Evolutionary conservation across 352 stramenopile species (phyloP), one percentile per base, ranked within the genome.

Genomic region (Globisporangium echinulatum): DNA sequence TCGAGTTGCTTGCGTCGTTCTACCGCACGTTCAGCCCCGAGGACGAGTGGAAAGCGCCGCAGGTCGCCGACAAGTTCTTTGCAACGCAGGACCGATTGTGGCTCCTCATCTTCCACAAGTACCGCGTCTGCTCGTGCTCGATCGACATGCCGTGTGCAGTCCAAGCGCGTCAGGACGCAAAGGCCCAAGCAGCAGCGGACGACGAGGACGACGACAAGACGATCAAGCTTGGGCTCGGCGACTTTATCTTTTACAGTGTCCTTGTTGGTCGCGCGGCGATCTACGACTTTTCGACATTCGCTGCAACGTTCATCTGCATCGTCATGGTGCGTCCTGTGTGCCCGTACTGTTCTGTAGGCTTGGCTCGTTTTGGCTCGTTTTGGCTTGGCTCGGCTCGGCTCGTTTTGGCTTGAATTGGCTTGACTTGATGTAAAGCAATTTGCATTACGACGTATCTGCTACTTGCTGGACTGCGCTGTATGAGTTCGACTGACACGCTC

Each of bases 161-260:
- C 11, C 82, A 94, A 52, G 70, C 68, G 44, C 76, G 79, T 42
- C 77, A 82, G 37, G 76, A 90, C 43, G 74, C 72, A 33, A 75
- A 81, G 36, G 64, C 64, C 11, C 65, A 70, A 56, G 72, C 67
- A 15, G 68, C 71, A 46, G 49, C 63, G 5, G 68, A 90, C 5
- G 82, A 90, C 57, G 78, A 84, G 4, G 82, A 90, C 57, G 78
- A 84, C 36, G 65, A 87, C 71, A 96, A 96, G 59, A 96, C 84
- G 13, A 98, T 98, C 68, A 92, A 97, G 67, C 68, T 98, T 19
- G 94, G 94, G 19, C 72, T 98, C 19, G 97, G 97, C 17, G 97
- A 99, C 73, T 99, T 99, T 69, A 98, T 99, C 54, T 99, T 99
- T 69, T 99, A 99, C 79, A 97, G 84, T 68, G 89, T 99, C 15